A percentile compares a stretch with the other conserved stretches of the same genome.
Conservation (phyloP, 1,139 yeast species). For the Scheffersomyces quercinus region DNA sequence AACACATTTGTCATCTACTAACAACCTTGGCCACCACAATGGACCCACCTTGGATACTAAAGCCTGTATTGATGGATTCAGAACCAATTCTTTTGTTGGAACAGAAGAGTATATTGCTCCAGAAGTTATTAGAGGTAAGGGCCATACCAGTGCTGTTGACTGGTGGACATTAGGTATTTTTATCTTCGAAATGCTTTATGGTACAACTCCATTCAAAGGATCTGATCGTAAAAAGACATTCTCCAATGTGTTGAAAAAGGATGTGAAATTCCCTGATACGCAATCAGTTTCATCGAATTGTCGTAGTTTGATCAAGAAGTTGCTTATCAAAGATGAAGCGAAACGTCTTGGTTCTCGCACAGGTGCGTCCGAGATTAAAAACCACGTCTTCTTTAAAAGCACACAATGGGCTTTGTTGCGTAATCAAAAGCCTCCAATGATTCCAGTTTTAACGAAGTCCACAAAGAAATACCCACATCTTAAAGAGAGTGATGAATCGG, state of each 20-base stretch:
- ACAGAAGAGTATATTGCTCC: conserved; percentile 99
- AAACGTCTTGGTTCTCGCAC: conserved; percentile 87
- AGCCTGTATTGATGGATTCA: conserved; percentile 91
- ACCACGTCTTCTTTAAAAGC: conserved; percentile 84
- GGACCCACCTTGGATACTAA: conserved; percentile 73
- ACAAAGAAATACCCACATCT: conserved; percentile 29
- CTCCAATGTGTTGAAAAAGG: conserved; percentile 80
- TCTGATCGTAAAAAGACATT: conserved; percentile 84
- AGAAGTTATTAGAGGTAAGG: conserved; percentile 94
- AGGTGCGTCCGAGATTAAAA: conserved; percentile 93
- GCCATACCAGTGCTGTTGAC: conserved; percentile 96
- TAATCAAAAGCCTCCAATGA: conserved; percentile 92
- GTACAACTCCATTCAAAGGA: conserved; percentile 96
- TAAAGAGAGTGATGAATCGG: conserved; percentile 28
- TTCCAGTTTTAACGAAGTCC: conserved; percentile 73
- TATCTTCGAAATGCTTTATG: conserved; percentile 89
- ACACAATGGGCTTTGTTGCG: conserved; percentile 94
- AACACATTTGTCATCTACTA: conserved; percentile 20
- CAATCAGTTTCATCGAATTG: conserved; percentile 68
- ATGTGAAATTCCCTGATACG: conserved; percentile 68
- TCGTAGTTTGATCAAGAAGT: conserved; percentile 74
- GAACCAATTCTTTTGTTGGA: conserved; percentile 97
- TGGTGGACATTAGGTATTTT: conserved; percentile 99
- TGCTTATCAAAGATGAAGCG: conserved; percentile 83
- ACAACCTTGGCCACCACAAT: conserved; percentile 13